Base-by-base conservation (phyloP, 2,329 filamentous ascomycete genomes). In the Cladophialophora psammophila region DNA sequence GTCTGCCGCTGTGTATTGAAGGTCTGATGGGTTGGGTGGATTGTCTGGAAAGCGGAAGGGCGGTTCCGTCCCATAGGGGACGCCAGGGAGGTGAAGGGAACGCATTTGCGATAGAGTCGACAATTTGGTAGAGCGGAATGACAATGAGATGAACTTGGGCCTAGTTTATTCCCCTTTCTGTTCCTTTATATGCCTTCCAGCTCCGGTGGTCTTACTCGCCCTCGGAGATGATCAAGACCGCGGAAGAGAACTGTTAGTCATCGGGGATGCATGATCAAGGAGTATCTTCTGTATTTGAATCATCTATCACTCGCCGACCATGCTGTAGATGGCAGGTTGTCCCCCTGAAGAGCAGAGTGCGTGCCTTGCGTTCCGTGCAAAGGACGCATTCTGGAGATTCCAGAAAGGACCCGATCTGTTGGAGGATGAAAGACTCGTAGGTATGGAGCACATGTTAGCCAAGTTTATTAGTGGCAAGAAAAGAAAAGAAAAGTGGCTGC, bases 1-100 rank as follows among this genome's bases (percentile, higher is more conserved):
- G 56, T 73, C 72, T 31, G 60, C 13, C 3, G 73, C 72, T 59
- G 77, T 76, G 65, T 80, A 77, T 38, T 75, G 67, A 6, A 81
- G 67, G 6, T 70, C 68, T 6, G 76, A 74, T 38, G 74, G 73
- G 2, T 26, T 50, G 12, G 68, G 66, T 31, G 74, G 72, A 2
- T 58, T 62, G 60, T 55, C 38, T 35, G 65, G 67, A 36, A 64
- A 69, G 13, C n/a, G 52, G 61, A 64, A 69, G 35, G 61, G 57
- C 13, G 53, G 40, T 26, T 10, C 20, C 9, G 45, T 7, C 15
- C 55, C 60, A n/a, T 8, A 35, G 12, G 42, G 53, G 15, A 64
- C 65, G 31, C 60, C 60, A n/a, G 60, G 60, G 13, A 67, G 60
- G 36, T 67, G 60, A 26, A 67, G 40, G 34, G 65, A 54, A 40